Conservation (phyloP, 352 stramenopile species). For the Chrysophaeum taylorii region DNA sequence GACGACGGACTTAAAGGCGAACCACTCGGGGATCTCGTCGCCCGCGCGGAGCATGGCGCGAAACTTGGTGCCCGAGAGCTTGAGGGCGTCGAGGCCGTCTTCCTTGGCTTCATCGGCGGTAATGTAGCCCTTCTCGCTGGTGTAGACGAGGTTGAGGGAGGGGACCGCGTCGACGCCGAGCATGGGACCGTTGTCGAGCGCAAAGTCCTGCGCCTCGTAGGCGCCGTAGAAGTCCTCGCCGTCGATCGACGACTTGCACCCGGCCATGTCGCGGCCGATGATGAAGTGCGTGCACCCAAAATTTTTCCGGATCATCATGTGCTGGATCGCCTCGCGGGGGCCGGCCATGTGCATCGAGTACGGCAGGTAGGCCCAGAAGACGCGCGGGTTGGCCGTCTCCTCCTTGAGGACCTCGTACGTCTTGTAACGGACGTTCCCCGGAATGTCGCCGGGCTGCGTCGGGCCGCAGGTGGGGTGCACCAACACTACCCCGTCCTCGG, state of each 20-base stretch:
- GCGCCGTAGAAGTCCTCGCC: slow-evolving; percentile 79
- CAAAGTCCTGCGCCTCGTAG: slow-evolving; percentile 76
- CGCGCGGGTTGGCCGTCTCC: slow-evolving; percentile 63
- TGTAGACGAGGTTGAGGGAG: slow-evolving; percentile 72
- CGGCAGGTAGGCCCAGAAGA: slow-evolving; percentile 71
- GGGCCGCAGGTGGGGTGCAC: slow-evolving; percentile 75
- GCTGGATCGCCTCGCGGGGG: slow-evolving; percentile 73
- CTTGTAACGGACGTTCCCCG: slow-evolving; percentile 67
- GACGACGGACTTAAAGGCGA: slow-evolving; percentile 76
- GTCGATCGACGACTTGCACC: slow-evolving; percentile 67
- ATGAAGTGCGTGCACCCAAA: slow-evolving; percentile 85
- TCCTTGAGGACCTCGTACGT: slow-evolving; percentile 80
- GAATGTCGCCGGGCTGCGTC: slow-evolving; percentile 68
- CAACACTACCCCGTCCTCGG: slow-evolving; percentile 58
- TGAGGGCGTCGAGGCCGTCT: slow-evolving; percentile 39
- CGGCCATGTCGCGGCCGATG: slow-evolving; percentile 78
- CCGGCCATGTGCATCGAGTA: slow-evolving; percentile 87
- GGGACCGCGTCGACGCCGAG: slow-evolving; percentile 66
- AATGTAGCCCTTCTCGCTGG: slow-evolving; percentile 72
- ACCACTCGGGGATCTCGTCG: slow-evolving; percentile 80
- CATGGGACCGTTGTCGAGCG: slow-evolving; percentile 49
- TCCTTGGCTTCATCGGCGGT: slow-evolving; percentile 58
- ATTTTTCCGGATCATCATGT: slow-evolving; percentile 87
- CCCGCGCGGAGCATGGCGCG: slow-evolving; percentile 58
- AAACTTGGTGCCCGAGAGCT: slow-evolving; percentile 69